Evolutionary conservation across 2,329 filamentous ascomycete species (phyloP), one percentile per base, ranked within the genome.

Genomic region (Lachnellula willkommii): DNA sequence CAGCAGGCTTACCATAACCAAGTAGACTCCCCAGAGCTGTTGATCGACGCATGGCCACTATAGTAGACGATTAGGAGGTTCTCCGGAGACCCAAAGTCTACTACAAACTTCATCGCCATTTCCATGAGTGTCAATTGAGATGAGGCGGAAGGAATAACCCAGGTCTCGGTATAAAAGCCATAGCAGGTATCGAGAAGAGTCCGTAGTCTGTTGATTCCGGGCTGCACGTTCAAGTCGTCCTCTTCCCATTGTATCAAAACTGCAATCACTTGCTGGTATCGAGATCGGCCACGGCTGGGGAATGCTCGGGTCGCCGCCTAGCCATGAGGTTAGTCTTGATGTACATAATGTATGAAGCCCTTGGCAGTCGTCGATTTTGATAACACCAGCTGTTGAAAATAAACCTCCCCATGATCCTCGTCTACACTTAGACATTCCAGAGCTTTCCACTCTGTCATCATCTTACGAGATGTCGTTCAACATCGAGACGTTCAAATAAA

Each of bases 21-120:
- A 3, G 54, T 64, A 11, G 60, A 52, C 17, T 61, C 57, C 40
- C 63, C 53, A 45, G 57, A 49, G 42, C 40, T 53, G 24, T 62
- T 61, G 26, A 65, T 63, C 4, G 53, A 54, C 9, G 59, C 62
- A 55, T 63, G 63, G 22, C 63, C 61, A 12, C 54, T 61, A 53
- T 65, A 65, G 40, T 64, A 65, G 5, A 65, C 57, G 17, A 65
- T 60, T 24, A 65, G 54, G 15, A 65, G 47, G 28, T 60, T 61
- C 47, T 61, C 57, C 12, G 47, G 28, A 4, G 43, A 48, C 5
- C 55, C 60, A 47, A 62, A 51, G 28, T 60, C 53, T 52, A 62
- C 58, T 1, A 65, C 58, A 37, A 63, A 57, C 22, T 63, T 56
- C 5, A 63, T 47, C 12, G 53, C 60, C 51, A 60, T 56, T 14